These are phyloP conservation scores for Rhinocladiella mackenziei DNA, from an alignment of 2,329 filamentous ascomycete genomes.

Conservation along the genomic window DNA sequence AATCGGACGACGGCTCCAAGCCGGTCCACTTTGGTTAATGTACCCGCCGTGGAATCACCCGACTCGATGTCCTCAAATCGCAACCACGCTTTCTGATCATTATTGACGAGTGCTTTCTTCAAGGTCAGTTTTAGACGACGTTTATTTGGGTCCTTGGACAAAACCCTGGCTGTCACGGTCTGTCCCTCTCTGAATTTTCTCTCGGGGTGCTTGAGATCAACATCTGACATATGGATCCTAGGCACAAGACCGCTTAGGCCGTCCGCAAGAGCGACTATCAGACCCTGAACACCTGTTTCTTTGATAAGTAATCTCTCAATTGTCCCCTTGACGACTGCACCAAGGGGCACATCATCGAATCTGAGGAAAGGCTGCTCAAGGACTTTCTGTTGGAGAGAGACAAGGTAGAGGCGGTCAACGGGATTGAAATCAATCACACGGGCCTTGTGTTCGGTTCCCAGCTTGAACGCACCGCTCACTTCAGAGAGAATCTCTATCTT, in stretches of 20 bases:
- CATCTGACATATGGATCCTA: conserved; percentile 82
- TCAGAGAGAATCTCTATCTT: conserved; percentile 81
- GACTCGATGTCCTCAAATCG: conserved; percentile 69
- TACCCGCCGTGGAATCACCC: conserved; percentile 77
- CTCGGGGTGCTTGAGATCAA: conserved; percentile 83
- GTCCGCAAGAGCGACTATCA: conserved; percentile 80
- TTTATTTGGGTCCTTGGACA: conserved; percentile 72
- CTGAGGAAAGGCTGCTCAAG: conserved; percentile 85
- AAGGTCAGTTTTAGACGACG: conserved; percentile 80
- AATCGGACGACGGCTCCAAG: conserved; percentile 89
- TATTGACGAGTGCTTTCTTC: conserved; percentile 93
- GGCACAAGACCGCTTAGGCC: conserved; percentile 85
- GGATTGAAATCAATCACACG: conserved; percentile 83
- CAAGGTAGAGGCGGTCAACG: conserved; percentile 76
- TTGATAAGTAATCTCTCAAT: conserved; percentile 81
- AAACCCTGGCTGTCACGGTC: conserved; percentile 76
- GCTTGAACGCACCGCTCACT: conserved; percentile 70
- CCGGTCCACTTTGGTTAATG: conserved; percentile 73
- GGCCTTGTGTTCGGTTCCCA: conserved; percentile 73
- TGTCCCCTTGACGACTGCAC: conserved; percentile 73
- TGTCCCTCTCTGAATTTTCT: conserved; percentile 90
- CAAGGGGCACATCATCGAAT: conserved; percentile 83
- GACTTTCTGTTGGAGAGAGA: conserved; percentile 78
- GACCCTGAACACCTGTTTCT: conserved; percentile 69
- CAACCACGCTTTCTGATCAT: conserved; percentile 73